Base-by-base conservation (phyloP, 1,284 basidiomycete genomes). In the Cystobasidium sp. region DNA sequence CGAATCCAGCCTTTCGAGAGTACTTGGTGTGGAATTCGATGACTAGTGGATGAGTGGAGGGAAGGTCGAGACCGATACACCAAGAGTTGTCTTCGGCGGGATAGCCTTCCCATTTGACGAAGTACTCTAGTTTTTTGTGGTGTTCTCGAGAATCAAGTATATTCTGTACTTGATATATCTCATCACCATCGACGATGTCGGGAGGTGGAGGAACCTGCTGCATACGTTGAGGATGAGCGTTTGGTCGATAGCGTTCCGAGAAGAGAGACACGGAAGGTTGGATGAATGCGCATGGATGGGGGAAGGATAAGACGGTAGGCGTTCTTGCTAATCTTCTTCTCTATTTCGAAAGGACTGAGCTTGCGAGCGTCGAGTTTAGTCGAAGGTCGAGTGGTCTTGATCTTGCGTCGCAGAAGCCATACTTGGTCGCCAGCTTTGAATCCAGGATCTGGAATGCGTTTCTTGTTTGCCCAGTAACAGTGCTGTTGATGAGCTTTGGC, bases 381-480 rank as follows among this genome's bases (percentile, higher is more conserved):
- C 8, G 63, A 55, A 20, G 73, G 70, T 9, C 69, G 49, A 16
- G 77, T 41, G 76, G 75, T 62, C 76, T 77, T 8, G 76, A 77
- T 46, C 24, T 62, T 5, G 10, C 51, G 44, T 9, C 64, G 64
- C 16, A 67, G 18, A 16, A 67, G 49, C 49, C 64, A 67, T 24
- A 67, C 64, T 31, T 41, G 7, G 6, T 67, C 64, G 44, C 64
- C 64, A n/a, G n/a, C n/a, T n/a, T n/a, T n/a, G n/a, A n/a, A n/a
- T n/a, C n/a, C n/a, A n/a, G n/a, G n/a, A n/a, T n/a, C n/a, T n/a
- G n/a, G n/a, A n/a, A n/a, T n/a, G 4, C 62, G 62, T 5, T 46
- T 5, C 14, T 47, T 14, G 24, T 64, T 20, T 12, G 59, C 59
- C 7, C 10, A 62, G 14, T 20, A 47, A 12, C 20, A 18, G 7